Evolutionary conservation across 345 rosid species (phyloP).

Genomic region (Leavenworthia alabamica): DNA sequence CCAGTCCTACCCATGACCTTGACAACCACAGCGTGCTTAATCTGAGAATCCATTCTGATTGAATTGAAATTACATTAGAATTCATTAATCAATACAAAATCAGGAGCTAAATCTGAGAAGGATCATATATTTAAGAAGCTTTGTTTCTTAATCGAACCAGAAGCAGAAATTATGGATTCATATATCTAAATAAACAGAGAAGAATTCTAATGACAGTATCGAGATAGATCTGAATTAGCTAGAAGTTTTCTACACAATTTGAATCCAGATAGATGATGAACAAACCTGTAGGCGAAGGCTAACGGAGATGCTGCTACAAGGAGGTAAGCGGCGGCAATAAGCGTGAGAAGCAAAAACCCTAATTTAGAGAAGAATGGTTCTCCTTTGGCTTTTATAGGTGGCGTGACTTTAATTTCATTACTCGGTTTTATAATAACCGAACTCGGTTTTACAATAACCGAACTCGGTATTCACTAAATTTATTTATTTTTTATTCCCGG

Average conservation of each 20-base stretch:
- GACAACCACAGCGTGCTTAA: too few relatives aligned
- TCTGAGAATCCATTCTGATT: too few relatives aligned
- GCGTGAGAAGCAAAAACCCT: neutral
- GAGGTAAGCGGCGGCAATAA: constrained; percentile 4
- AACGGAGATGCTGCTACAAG: neutral
- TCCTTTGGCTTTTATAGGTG: neutral
- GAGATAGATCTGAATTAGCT: neutral
- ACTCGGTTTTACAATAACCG: neutral
- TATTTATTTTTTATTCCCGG: neutral
- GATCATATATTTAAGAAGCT: neutral
- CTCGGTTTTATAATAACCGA: neutral
- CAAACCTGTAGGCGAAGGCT: constrained; percentile 5
- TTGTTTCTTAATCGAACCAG: neutral
- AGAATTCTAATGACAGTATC: neutral
- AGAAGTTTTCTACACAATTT: neutral
- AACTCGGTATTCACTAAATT: neutral
- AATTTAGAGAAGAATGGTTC: neutral
- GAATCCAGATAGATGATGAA: neutral
- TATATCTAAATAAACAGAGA: neutral
- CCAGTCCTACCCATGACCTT: too few relatives aligned
- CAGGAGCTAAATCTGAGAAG: too few relatives aligned
- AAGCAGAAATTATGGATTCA: neutral
- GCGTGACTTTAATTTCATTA: neutral
- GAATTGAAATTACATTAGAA: too few relatives aligned
- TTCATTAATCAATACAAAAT: too few relatives aligned